These are phyloP conservation scores for Yarrowia deformans DNA, from an alignment of 805 yeast species.

Conservation along the genomic window DNA sequence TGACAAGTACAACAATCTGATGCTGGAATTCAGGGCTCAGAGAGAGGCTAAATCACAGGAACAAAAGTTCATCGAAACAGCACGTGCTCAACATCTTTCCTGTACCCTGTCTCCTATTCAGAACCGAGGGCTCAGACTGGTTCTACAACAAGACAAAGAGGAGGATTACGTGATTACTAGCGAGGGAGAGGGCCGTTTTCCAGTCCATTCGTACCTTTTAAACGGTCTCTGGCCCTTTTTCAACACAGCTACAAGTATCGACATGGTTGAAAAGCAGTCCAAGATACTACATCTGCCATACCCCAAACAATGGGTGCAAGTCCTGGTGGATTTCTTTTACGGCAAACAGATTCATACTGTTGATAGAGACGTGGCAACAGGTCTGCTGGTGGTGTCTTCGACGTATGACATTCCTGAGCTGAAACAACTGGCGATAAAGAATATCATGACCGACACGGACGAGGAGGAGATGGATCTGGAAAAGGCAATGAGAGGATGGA, in stretches of 20 bases:
- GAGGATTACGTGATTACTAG: not conserved
- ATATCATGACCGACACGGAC: not conserved
- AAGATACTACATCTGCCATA: not conserved
- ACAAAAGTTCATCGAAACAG: no score
- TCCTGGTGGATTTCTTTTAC: constrained; percentile 2
- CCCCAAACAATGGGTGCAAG: not conserved
- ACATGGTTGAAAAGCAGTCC: constrained; percentile 4
- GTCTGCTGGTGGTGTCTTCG: not conserved
- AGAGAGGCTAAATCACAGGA: no score
- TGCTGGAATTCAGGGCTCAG: no score
- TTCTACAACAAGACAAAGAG: not conserved
- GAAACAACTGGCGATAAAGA: not conserved
- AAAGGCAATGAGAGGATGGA: constrained; percentile 9
- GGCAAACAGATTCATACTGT: not conserved
- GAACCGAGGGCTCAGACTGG: not conserved
- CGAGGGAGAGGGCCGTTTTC: not conserved
- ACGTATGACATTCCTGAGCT: not conserved
- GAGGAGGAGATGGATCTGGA: not conserved
- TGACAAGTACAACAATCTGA: no score
- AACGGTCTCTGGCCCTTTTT: not conserved
- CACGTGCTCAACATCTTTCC: no score
- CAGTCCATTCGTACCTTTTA: not conserved
- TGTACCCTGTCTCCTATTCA: no score
- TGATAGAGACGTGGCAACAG: not conserved
- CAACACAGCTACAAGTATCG: not conserved